Evolutionary conservation across 768 basidiomycete genomes (phyloP).

Genomic region (Coprinopsis sp.): DNA sequence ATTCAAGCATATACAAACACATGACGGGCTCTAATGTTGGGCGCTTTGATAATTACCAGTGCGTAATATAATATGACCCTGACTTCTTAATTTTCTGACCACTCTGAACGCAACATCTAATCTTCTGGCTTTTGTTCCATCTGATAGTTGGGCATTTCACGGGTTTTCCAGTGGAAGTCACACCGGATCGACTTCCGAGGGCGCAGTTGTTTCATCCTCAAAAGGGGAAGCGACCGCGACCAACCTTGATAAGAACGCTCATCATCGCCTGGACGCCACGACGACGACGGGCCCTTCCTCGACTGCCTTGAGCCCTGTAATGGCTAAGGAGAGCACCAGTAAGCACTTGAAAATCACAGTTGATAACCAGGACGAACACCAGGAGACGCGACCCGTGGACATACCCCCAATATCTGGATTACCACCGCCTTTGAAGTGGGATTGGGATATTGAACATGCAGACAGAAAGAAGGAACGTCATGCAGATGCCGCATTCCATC

Average conservation of each 20-base stretch:
- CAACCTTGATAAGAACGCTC: conserved; percentile 16
- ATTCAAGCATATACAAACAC: too few relatives aligned
- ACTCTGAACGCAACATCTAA: too few relatives aligned
- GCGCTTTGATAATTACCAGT: too few relatives aligned
- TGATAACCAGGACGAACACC: conserved; percentile 9
- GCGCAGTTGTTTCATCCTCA: neutral
- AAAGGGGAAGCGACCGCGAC: conserved; percentile 20
- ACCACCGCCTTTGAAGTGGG: conserved; percentile 49
- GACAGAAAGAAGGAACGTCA: conserved; percentile 62
- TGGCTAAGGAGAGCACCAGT: conserved; percentile 30
- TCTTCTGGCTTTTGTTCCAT: too few relatives aligned
- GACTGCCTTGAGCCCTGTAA: conserved; percentile 18
- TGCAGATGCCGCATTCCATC: conserved; percentile 59
- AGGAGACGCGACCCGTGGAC: conserved; percentile 7
- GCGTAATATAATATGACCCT: too few relatives aligned
- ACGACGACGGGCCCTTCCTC: neutral
- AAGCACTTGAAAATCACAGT: conserved; percentile 14
- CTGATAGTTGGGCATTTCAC: too few relatives aligned
- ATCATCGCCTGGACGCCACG: conserved; percentile 1
- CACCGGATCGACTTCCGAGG: conserved; percentile 3
- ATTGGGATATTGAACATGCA: conserved; percentile 68
- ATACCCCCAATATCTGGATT: conserved; percentile 7
- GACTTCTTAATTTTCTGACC: too few relatives aligned
- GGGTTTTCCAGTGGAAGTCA: too few relatives aligned
- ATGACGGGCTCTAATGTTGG: too few relatives aligned